Percentiles rank a stretch among this genome's conserved stretches.
Conservation (phyloP, 495 filamentous ascomycete species). For the Penicillium manginii region DNA sequence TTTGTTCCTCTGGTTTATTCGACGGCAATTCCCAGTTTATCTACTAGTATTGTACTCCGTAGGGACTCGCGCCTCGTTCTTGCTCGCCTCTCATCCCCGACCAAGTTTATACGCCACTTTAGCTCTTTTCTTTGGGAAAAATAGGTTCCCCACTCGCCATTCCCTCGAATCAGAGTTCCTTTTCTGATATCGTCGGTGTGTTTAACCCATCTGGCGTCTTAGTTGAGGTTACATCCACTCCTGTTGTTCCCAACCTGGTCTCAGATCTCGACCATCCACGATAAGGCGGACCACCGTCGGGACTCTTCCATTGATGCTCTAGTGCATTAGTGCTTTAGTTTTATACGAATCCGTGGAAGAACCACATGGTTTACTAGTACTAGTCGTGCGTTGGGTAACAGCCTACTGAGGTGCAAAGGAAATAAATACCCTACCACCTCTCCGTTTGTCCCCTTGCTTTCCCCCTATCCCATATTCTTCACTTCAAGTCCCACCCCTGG, state of each 20-base stretch:
- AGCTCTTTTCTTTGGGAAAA: background rate
- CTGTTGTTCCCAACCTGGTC: background rate
- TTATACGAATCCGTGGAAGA: background rate
- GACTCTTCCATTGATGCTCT: constrained; percentile 4
- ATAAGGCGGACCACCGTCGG: constrained; percentile 27
- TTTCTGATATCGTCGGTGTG: background rate
- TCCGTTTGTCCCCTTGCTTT: constrained; percentile 27
- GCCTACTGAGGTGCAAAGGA: background rate
- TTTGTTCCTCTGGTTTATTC: background rate
- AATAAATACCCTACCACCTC: background rate
- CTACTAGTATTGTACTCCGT: background rate
- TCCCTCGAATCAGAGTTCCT: constrained; percentile 12
- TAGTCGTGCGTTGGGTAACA: too few relatives aligned
- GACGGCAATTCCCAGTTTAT: background rate
- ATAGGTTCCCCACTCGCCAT: background rate
- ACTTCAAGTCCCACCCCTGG: background rate
- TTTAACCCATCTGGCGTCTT: constrained; percentile 3
- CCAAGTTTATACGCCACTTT: background rate
- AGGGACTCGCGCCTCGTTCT: too few relatives aligned
- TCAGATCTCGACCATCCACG: constrained; percentile 14
- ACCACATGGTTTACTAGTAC: too few relatives aligned
- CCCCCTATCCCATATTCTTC: constrained; percentile 17
- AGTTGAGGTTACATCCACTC: constrained; percentile 19
- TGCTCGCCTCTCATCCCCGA: background rate
- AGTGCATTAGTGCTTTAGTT: background rate